A percentile compares a stretch with the other conserved stretches of the same genome.
phyloP scores from a whole-genome alignment of 768 basidiomycete species.

The Suillus alpinus region DNA sequence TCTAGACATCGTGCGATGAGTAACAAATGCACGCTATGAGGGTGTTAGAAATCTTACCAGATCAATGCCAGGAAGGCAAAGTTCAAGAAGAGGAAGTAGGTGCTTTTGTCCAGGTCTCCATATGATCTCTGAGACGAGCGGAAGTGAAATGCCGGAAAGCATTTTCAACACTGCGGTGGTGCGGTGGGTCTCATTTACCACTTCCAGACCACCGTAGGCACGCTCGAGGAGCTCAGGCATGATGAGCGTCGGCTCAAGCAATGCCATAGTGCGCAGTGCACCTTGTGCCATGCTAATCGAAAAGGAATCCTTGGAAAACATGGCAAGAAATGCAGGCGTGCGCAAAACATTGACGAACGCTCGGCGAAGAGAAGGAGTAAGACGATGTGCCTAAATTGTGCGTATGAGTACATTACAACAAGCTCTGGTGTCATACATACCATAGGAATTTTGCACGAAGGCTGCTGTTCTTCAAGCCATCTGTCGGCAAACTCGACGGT shows the following conservation, averaged over 20 bases:
- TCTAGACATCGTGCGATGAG: slow-evolving; percentile 39
- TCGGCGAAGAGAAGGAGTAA: slow-evolving; percentile 78
- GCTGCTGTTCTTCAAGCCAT: slow-evolving; percentile 73
- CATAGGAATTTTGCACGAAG: slow-evolving; percentile 74
- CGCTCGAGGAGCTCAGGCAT: slow-evolving; percentile 92
- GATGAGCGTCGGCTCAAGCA: slow-evolving; percentile 78
- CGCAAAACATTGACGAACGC: slow-evolving; percentile 79
- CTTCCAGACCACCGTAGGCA: slow-evolving; percentile 88
- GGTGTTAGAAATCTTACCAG: slow-evolving; percentile 44
- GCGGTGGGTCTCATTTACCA: slow-evolving; percentile 91
- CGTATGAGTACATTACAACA: slow-evolving; percentile 1
- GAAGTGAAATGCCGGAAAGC: slow-evolving; percentile 71
- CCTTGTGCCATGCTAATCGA: slow-evolving; percentile 82
- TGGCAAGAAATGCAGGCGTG: slow-evolving; percentile 85
- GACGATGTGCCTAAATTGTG: slow-evolving; percentile 54
- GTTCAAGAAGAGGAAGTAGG: slow-evolving; percentile 80
- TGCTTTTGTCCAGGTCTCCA: slow-evolving; percentile 91
- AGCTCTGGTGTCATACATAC: slow-evolving; percentile 31
- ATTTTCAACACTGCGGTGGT: slow-evolving; percentile 90
- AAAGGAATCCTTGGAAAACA: slow-evolving; percentile 84
- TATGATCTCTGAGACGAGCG: slow-evolving; percentile 70
- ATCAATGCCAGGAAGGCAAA: slow-evolving; percentile 91
- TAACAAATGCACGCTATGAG: not conserved
- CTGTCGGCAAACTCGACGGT: slow-evolving; percentile 77
- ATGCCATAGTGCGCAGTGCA: slow-evolving; percentile 72